Base-by-base conservation (phyloP, 1,139 yeast species). In the Geotrichum cucujoidarum region DNA sequence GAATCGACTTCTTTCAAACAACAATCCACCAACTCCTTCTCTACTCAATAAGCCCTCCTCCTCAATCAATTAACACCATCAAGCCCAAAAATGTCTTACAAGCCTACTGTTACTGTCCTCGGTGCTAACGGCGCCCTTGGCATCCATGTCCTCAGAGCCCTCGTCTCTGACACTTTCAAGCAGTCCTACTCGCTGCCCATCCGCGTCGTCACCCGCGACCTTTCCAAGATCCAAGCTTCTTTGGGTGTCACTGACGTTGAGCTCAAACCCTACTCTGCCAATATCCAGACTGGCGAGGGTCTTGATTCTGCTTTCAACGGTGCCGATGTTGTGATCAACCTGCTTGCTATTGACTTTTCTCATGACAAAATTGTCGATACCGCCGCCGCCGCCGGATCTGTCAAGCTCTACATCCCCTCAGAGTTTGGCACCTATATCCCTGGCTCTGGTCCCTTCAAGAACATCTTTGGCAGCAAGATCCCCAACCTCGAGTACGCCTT, bases 361-460 rank as follows among this genome's bases (percentile, higher is more conserved):
- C 58, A 63, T 45, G 57, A 53, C 34, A 55, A 58, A 5, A 43
- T 67, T 17, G 53, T 69, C 8, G 66, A 69, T 3, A n/a, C n/a
- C n/a, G 72, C 78, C 4, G 71, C 75, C 2, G 58, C 60, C 6
- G 60, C 59, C 16, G 72, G 73, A 34, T 25, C 38, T 11, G 79
- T 80, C 40, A 75, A 76, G 60, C 57, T 80, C 32, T 80, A 73
- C 63, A 72, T 81, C 50, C 83, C 86, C 33, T 76, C 85, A 2
- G 85, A 81, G 58, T 81, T 76, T 56, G 87, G 87, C 41, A 59
- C 68, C 36, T 78, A 78, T 44, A 53, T 70, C 33, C 59, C 53
- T 62, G 25, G 57, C 60, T 14, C 61, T 60, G 17, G 55, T 53
- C 25, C 51, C 56, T 47, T 61, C 68, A 22, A 72, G 73, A 3